Evolutionary conservation across 208 protist species (phyloP).

Genomic region (Trypanosomatidae sp.): DNA sequence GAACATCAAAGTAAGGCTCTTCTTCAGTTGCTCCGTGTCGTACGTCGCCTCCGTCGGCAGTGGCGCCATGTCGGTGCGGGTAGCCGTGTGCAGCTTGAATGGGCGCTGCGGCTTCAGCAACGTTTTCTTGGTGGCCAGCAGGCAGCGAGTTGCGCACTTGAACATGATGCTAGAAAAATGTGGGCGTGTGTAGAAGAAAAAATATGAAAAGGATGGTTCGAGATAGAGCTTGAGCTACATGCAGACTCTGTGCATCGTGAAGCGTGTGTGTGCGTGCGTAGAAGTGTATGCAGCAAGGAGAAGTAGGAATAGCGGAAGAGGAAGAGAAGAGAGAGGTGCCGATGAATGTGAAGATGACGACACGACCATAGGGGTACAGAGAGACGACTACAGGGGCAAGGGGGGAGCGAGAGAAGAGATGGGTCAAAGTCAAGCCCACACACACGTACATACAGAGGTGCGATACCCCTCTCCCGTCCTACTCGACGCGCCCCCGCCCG

Average conservation of each 20-base stretch:
- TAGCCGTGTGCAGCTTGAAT: conserved; percentile 75
- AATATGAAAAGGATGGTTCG: conserved; percentile 1
- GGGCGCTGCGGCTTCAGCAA: conserved; percentile 67
- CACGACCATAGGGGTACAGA: not conserved
- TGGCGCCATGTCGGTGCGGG: conserved; percentile 63
- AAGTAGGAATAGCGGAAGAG: not conserved
- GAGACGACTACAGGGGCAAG: not conserved
- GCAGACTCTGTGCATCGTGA: not conserved
- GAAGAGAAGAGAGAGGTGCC: not conserved
- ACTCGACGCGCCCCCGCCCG: not conserved
- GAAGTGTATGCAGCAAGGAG: not conserved
- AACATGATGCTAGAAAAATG: conserved; percentile 43
- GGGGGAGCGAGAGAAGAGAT: not conserved
- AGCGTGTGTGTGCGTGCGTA: not conserved
- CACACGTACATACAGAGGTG: no score
- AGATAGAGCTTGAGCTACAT: conserved; percentile 4
- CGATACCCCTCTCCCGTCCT: not conserved
- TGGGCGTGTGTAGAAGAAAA: not conserved
- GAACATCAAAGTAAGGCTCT: conserved; percentile 88
- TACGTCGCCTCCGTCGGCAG: conserved; percentile 75
- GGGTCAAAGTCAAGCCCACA: not conserved
- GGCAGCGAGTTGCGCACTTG: conserved; percentile 52
- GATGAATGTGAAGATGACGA: not conserved
- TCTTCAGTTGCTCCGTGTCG: conserved; percentile 75
- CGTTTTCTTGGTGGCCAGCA: conserved; percentile 74